Evolutionary conservation across 345 rosid genomes (phyloP), one percentile per base, ranked within the genome.

Genomic region (Moricandia arvensis): DNA sequence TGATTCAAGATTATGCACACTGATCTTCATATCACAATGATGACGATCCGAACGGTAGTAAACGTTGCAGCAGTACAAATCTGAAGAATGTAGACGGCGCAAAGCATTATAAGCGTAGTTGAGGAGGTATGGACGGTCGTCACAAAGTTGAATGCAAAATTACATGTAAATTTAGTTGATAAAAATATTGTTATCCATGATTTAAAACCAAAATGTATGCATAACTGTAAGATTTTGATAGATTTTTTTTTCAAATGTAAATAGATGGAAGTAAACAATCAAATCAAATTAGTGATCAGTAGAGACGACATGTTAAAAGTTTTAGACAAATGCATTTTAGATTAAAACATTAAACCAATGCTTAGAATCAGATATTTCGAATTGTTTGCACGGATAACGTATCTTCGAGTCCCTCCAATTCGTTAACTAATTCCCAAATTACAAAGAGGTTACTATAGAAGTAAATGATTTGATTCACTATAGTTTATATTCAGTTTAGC

Each of bases 21-120:
- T 77, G 75, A 77, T 71, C 66, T 70, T 70, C 75, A 4, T 64
- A 77, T 71, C 80, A 64, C 60, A 2, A 71, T 5, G 15, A 45
- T 45, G 5, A n/a, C 17, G 17, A 45, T n/a, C 53, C 53, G 53
- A 43, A 13, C 16, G 49, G 16, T 45, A 15, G 59, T 17, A 34
- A 15, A 49, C 49, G 43, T 27, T 37, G 41, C 13, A 51, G 11
- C 24, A 60, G 37, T 34, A n/a, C 43, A 61, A 37, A 61, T 6
- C 57, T 37, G 55, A 62, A 17, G 2, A 62, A 63, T 61, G 3
- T 68, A 17, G 61, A 59, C 16, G 29, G 27, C 31, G 59, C 49
- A 4, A 18, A 66, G 49, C 29, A 49, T 43, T 59, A 59, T 47
- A 33, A 17, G 68, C 45, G 15, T 34, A 61, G 62, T 60, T 60